phyloP scores from a whole-genome alignment of 2,329 filamentous ascomycete species.

The Achaetomium macrosporum region DNA sequence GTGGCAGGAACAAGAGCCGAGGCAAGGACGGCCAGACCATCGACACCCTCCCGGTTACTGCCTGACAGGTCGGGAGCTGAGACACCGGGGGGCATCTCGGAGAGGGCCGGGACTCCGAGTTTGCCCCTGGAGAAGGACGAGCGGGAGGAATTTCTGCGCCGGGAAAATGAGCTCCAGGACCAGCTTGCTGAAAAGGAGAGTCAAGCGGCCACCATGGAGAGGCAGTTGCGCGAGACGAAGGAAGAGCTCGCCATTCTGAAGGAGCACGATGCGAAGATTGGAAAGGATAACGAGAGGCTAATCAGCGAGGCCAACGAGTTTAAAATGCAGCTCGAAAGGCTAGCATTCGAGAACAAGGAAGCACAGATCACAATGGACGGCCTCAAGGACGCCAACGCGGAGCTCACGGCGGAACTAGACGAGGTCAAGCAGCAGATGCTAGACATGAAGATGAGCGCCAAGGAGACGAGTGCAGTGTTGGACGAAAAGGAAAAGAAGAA shows the following conservation, averaged over 20 bases:
- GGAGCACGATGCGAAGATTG: constrained; percentile 74
- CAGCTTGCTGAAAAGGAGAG: constrained; percentile 91
- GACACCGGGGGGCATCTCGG: constrained; percentile 58
- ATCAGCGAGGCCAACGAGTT: constrained; percentile 83
- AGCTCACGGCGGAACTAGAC: constrained; percentile 86
- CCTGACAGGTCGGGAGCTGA: constrained; percentile 53
- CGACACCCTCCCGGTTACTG: constrained; percentile 46
- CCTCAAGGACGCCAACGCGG: constrained; percentile 89
- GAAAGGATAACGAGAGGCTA: constrained; percentile 85
- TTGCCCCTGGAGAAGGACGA: constrained; percentile 92
- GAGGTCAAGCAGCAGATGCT: constrained; percentile 94
- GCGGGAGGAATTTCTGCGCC: constrained; percentile 86
- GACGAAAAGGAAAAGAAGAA: constrained; percentile 99
- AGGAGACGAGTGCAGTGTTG: constrained; percentile 80
- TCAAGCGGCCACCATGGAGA: constrained; percentile 70
- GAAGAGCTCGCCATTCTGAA: constrained; percentile 82
- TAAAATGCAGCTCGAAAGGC: constrained; percentile 93
- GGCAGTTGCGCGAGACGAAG: constrained; percentile 72
- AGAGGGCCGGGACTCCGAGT: constrained; percentile 81
- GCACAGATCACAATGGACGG: constrained; percentile 96
- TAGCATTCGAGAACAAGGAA: constrained; percentile 94
- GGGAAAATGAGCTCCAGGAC: constrained; percentile 96
- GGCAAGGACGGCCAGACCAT: constrained; percentile 43
- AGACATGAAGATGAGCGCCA: constrained; percentile 93
- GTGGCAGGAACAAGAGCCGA: constrained; percentile 41